phyloP scores from a whole-genome alignment of 208 protist species.

The Wallacemonas collosoma region DNA sequence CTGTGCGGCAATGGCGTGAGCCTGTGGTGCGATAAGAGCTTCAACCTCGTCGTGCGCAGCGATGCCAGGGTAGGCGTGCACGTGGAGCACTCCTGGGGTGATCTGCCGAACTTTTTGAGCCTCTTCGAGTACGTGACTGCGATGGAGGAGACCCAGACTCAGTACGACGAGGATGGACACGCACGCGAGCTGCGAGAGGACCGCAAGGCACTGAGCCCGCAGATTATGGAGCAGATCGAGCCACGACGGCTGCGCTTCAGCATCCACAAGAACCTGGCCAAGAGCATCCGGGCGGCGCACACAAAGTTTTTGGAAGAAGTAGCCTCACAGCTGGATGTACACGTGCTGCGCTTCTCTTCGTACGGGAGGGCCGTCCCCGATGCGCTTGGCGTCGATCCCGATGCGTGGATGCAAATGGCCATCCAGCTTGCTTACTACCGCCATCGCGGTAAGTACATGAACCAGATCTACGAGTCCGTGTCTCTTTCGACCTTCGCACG shows the following conservation, averaged over 20 bases:
- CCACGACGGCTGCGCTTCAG: conserved; percentile 69
- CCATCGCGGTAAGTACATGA: conserved; percentile 51
- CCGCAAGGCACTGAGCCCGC: conserved; percentile 24
- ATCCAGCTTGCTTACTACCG: conserved; percentile 85
- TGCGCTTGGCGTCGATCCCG: conserved; percentile 43
- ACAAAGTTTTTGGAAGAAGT: conserved; percentile 41
- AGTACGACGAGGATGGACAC: conserved; percentile 56
- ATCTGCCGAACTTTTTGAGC: conserved; percentile 57
- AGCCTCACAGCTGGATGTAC: conserved; percentile 57
- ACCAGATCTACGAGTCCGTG: conserved; percentile 76
- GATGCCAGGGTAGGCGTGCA: conserved; percentile 67
- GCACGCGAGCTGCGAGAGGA: conserved; percentile 44
- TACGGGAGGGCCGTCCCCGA: conserved; percentile 57
- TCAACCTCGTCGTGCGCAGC: conserved; percentile 63
- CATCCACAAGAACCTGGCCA: conserved; percentile 54
- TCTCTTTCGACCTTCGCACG: conserved; percentile 60
- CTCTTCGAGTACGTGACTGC: conserved; percentile 59
- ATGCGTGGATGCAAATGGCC: conserved; percentile 85
- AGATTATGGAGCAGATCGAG: conserved; percentile 29
- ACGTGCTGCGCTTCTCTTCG: conserved; percentile 46
- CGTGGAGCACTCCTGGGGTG: conserved; percentile 85
- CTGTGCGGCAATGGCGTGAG: conserved; percentile 72
- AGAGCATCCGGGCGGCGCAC: conserved; percentile 41
- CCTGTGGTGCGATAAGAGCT: conserved; percentile 85
- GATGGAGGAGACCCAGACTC: conserved; percentile 48